Conservation (phyloP, 1,284 basidiomycete species). For the Rhodotorula sp. region DNA sequence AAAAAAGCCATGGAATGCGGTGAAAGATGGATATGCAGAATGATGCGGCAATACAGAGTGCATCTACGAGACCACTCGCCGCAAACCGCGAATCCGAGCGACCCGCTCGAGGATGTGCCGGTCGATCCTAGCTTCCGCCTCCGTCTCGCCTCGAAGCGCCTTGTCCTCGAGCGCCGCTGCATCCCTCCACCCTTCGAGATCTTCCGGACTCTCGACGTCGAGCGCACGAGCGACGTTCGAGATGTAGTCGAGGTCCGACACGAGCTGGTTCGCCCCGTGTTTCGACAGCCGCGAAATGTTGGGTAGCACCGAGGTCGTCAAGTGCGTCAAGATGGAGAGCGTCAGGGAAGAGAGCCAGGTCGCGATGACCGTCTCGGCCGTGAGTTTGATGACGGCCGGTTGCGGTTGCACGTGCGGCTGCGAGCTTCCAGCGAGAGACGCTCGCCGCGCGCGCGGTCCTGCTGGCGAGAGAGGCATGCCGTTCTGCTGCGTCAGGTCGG, state of each 20-base stretch:
- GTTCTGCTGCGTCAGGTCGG: conserved; percentile 20
- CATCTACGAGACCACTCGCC: conserved; percentile 7
- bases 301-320: conserved; percentile 64
- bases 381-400: conserved; percentile 44
- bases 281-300: conserved; percentile 60
- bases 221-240: conserved; percentile 85
- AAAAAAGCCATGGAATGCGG: too few relatives aligned
- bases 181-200: conserved; percentile 42
- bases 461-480: conserved; percentile 18
- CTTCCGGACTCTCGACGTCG: conserved; percentile 66
- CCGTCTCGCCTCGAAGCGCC: conserved; percentile 16
- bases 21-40: too few relatives aligned
- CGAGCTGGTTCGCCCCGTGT: conserved; percentile 76
- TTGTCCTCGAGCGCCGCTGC: conserved; percentile 34
- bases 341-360: conserved; percentile 89
- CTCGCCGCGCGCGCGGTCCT: conserved; percentile 28
- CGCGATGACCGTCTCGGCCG: conserved; percentile 72
- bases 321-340: conserved; percentile 68
- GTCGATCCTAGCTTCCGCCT: conserved; percentile 7
- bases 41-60: not conserved
- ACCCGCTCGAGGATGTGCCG: conserved; percentile 27
- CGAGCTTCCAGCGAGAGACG: conserved; percentile 38
- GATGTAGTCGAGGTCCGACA: conserved; percentile 81
- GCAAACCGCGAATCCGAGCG: conserved; percentile 21
- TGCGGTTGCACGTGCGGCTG: not conserved